These are phyloP conservation scores for Neurospora sp. DNA, from an alignment of 495 filamentous ascomycete species.

Conservation along the genomic window DNA sequence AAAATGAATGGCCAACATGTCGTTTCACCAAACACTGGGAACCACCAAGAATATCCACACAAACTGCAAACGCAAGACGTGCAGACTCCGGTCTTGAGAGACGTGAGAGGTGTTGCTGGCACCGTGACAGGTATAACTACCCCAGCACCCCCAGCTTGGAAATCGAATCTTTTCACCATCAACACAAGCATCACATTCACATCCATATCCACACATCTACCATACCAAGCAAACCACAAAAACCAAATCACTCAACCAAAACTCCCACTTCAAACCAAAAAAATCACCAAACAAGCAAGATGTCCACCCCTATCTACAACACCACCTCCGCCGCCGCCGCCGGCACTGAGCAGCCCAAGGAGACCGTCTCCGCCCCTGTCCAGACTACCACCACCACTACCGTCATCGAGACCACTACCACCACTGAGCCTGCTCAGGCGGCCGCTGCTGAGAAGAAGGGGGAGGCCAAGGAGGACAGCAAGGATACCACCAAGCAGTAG, in stretches of 20 bases:
- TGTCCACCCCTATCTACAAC: neutral
- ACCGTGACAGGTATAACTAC: neutral
- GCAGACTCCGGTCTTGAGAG: too few relatives aligned
- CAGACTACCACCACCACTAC: neutral
- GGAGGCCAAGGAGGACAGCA: neutral
- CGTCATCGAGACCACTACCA: neutral
- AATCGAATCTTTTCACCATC: neutral
- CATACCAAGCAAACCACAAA: neutral
- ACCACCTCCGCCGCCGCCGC: neutral
- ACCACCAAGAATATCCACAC: neutral
- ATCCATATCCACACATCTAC: neutral
- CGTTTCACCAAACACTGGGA: neutral
- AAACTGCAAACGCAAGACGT: neutral
- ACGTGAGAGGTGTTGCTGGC: too few relatives aligned
- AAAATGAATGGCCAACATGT: neutral
- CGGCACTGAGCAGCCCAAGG: neutral
- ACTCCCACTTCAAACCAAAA: neutral
- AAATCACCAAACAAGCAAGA: neutral
- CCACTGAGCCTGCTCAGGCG: neutral
- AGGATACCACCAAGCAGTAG: neutral
- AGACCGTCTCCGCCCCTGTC: neutral
- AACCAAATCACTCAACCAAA: neutral
- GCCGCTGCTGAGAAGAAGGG: neutral
- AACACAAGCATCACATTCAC: neutral
- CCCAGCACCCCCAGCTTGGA: neutral